These are phyloP conservation scores for Colletotrichum camelliae DNA, from an alignment of 2,329 filamentous ascomycete genomes.

Conservation along the genomic window DNA sequence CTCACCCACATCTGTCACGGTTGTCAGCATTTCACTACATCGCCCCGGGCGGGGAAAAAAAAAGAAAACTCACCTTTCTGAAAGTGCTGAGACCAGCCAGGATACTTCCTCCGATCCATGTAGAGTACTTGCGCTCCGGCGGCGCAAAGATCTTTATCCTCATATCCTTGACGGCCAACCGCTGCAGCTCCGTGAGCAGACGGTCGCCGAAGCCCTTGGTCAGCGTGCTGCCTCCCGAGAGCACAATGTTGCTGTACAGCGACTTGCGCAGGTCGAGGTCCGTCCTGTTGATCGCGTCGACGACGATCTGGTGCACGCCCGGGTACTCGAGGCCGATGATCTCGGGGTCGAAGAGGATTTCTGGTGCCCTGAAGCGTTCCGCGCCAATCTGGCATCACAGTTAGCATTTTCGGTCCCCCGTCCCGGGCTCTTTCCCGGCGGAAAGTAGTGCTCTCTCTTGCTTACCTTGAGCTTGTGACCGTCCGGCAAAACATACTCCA, in stretches of 20 bases:
- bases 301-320: conserved; percentile 96
- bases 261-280: conserved; percentile 95
- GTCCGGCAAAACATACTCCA: conserved; percentile 90
- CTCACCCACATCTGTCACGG: conserved; percentile 93
- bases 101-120: conserved; percentile 98
- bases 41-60: background rate
- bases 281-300: conserved; percentile 92
- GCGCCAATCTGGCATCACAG: conserved; percentile 71
- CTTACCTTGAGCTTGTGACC: conserved; percentile 88
- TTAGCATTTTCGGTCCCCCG: background rate
- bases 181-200: conserved; percentile 88
- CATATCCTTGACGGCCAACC: conserved; percentile 97
- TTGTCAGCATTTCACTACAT: background rate
- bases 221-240: conserved; percentile 93
- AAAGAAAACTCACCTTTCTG: conserved; percentile 74
- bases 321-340: conserved; percentile 97
- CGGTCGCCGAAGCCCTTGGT: conserved; percentile 97
- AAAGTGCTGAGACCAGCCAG: conserved; percentile 96
- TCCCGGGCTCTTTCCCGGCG: background rate
- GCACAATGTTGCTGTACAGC: conserved; percentile 94
- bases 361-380: conserved; percentile 93
- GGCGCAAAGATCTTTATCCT: conserved; percentile 99
- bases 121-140: conserved; percentile 97
- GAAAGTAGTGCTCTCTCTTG: background rate
- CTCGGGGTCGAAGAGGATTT: conserved; percentile 97